phyloP scores from a whole-genome alignment of 208 protist genomes.

The Trypanosoma brucei region DNA sequence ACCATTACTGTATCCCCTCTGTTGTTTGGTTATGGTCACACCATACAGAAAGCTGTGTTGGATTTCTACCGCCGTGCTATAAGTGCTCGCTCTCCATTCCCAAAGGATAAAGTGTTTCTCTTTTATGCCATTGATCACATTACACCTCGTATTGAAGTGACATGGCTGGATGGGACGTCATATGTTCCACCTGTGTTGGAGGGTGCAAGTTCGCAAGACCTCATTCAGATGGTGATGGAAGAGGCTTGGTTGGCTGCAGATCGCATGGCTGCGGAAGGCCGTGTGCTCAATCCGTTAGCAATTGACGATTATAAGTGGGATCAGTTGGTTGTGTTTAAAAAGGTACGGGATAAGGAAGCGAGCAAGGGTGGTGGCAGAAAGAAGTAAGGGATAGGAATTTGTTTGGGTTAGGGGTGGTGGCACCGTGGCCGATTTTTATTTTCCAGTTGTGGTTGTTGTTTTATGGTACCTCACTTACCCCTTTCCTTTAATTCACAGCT shows the following conservation, averaged over 20 bases:
- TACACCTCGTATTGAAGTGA: constrained; percentile 86
- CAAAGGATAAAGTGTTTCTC: constrained; percentile 84
- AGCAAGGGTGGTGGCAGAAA: constrained; percentile 22
- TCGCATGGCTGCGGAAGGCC: constrained; percentile 76
- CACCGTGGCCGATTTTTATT: no score
- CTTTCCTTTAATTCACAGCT: no score
- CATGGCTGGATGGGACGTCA: constrained; percentile 80
- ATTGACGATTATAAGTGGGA: constrained; percentile 92
- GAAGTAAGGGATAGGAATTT: constrained; percentile 11
- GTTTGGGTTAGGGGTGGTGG: neutral
- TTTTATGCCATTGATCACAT: constrained; percentile 84
- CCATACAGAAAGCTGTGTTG: constrained; percentile 72
- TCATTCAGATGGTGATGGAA: constrained; percentile 92
- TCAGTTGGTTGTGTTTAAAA: constrained; percentile 84
- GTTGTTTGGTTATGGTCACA: constrained; percentile 83
- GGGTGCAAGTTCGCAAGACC: constrained; percentile 63
- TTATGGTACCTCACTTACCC: no score
- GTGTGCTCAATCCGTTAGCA: constrained; percentile 72
- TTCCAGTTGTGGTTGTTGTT: no score
- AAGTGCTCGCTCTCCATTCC: constrained; percentile 71
- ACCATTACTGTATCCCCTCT: constrained; percentile 81
- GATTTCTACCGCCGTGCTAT: constrained; percentile 88
- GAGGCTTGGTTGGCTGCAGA: constrained; percentile 85
- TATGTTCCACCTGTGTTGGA: constrained; percentile 86
- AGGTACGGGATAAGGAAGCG: constrained; percentile 75